A percentile compares a stretch with the other conserved stretches of the same genome.
These are phyloP conservation scores for Eimeria acervulina DNA, from an alignment of 169 alveolate species.

Conservation along the genomic window DNA sequence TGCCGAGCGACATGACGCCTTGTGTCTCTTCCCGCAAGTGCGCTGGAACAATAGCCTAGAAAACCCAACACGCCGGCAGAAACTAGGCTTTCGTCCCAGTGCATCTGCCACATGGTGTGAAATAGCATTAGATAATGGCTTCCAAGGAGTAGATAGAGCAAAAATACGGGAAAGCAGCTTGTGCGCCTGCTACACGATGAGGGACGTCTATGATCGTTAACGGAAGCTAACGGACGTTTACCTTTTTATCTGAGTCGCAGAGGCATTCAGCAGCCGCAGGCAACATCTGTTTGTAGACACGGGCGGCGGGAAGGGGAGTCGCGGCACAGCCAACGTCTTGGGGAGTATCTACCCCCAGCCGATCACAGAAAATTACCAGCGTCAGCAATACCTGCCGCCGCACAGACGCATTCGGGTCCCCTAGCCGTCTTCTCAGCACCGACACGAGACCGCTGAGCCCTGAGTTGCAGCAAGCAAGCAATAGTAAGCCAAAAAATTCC, in stretches of 20 bases:
- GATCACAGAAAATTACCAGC: constrained; percentile 42
- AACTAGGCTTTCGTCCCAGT: neutral
- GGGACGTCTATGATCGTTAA: too few species aligned
- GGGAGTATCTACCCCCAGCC: neutral
- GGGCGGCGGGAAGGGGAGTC: constrained; percentile 13
- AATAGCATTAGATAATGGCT: neutral
- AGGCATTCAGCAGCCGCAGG: constrained; percentile 74
- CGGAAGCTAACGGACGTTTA: neutral
- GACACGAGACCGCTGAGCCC: constrained; percentile 69
- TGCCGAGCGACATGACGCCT: neutral
- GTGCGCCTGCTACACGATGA: neutral
- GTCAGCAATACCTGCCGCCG: constrained; percentile 64
- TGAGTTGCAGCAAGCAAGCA: neutral
- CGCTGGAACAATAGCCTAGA: neutral
- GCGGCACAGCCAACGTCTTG: neutral
- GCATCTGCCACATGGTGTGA: neutral
- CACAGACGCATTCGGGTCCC: constrained; percentile 42
- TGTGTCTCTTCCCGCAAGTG: neutral
- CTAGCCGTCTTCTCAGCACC: constrained; percentile 53
- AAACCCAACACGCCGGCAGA: neutral
- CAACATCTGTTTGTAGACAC: constrained; percentile 67
- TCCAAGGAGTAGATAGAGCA: neutral
- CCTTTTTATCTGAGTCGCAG: constrained; percentile 68
- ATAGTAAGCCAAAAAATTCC: neutral
- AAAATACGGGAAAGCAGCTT: neutral